phyloP scores from a whole-genome alignment of 1,139 yeast species.

The Scheffersomyces parashehatae region DNA sequence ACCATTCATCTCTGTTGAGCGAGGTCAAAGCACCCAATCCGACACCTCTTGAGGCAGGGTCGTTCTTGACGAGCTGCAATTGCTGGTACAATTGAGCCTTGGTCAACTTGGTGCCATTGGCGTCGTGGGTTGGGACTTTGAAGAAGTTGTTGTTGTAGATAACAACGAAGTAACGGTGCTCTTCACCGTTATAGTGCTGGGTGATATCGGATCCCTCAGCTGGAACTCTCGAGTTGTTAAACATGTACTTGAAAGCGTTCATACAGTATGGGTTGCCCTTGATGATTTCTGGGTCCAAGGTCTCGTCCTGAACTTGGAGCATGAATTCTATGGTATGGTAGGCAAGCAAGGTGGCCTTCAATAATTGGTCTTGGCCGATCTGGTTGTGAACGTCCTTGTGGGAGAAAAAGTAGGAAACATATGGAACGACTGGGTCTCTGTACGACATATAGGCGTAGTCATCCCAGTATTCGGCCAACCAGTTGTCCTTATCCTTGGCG shows the following conservation, averaged over 20 bases:
- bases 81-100: constrained; percentile 67
- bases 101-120: constrained; percentile 55
- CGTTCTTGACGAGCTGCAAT: constrained; percentile 55
- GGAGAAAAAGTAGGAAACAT: constrained; percentile 85
- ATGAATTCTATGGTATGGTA: constrained; percentile 57
- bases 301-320: constrained; percentile 56
- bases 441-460: constrained; percentile 88
- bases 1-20: constrained; percentile 85
- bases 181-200: constrained; percentile 45
- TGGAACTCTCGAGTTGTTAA: constrained; percentile 86
- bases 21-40: constrained; percentile 82
- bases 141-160: constrained; percentile 78
- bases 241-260: constrained; percentile 92
- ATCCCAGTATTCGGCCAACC: constrained; percentile 96
- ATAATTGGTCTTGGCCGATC: constrained; percentile 69
- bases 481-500: constrained; percentile 70
- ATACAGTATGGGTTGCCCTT: constrained; percentile 85
- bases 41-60: constrained; percentile 38
- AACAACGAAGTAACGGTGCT: constrained; percentile 73
- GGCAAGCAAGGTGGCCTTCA: constrained; percentile 68
- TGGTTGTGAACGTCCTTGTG: constrained; percentile 66
- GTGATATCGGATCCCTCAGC: constrained; percentile 59
- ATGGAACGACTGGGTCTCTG: constrained; percentile 92
- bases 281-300: constrained; percentile 76
- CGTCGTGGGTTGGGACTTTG: constrained; percentile 70